Evolutionary conservation across 148 eudicot species (phyloP).

Genomic region (Nepenthes mirabilis): DNA sequence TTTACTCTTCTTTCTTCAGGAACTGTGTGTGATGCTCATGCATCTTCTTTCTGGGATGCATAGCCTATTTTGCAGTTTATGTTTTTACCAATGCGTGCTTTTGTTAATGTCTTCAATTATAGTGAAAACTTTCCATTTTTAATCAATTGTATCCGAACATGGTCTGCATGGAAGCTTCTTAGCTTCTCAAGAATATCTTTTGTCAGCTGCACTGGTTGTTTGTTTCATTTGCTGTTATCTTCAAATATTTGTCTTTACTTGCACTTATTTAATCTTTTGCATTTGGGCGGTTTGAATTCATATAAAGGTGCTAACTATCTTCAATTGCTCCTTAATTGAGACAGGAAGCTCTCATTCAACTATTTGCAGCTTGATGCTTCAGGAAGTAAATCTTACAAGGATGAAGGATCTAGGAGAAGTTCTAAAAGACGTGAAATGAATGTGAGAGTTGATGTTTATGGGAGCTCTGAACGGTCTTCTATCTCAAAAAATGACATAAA

Average conservation of each 20-base stretch:
- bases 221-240: too few species aligned
- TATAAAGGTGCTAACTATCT: constrained; percentile 4
- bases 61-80: too few species aligned
- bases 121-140: too few species aligned
- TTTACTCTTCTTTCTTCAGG: too few species aligned
- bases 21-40: too few species aligned
- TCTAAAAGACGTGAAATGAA: constrained; percentile 49
- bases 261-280: constrained; percentile 2
- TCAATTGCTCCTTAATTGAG: constrained; percentile 10
- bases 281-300: neutral
- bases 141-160: too few species aligned
- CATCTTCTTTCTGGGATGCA: too few species aligned
- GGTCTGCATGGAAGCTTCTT: too few species aligned
- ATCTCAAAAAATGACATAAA: constrained; percentile 71
- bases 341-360: constrained; percentile 74
- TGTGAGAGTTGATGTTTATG: constrained; percentile 23
- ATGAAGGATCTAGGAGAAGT: constrained; percentile 51
- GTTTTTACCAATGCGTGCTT: too few species aligned
- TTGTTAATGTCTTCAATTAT: too few species aligned
- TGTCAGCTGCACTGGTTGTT: too few species aligned
- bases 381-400: constrained; percentile 39
- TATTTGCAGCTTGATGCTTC: constrained; percentile 45
- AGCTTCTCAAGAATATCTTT: too few species aligned
- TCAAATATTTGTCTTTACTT: neutral
- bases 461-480: constrained; percentile 21